Conservation (phyloP, 169 alveolate genomes). For the Plasmodium inui region DNA sequence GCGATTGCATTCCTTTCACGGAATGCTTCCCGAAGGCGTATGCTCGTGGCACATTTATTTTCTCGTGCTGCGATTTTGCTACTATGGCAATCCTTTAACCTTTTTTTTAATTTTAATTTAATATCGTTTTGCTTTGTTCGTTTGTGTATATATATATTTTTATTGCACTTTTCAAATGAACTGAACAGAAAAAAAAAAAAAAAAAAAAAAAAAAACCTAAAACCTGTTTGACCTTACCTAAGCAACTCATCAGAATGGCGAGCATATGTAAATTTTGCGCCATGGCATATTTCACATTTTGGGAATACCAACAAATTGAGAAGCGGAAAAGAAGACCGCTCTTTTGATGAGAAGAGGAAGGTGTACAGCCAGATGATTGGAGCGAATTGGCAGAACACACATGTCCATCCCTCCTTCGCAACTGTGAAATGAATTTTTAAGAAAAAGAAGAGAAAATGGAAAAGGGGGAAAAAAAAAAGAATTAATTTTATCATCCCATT, state of each 20-base stretch:
- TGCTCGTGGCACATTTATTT: neutral
- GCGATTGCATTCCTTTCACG: neutral
- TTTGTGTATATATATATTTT: neutral
- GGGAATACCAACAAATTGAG: neutral
- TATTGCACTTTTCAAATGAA: neutral
- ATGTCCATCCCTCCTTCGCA: neutral
- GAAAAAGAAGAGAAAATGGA: neutral
- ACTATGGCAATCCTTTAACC: neutral
- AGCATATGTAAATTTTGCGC: neutral
- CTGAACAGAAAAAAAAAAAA: constrained; percentile 6
- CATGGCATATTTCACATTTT: neutral
- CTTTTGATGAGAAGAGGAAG: neutral
- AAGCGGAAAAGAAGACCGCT: neutral
- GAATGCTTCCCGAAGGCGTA: neutral
- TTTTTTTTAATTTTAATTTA: neutral
- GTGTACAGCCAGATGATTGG: neutral
- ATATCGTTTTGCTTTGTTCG: neutral
- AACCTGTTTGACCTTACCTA: neutral
- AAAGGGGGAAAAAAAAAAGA: neutral
- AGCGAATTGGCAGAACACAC: neutral
- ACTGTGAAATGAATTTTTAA: neutral
- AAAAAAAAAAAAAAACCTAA: neutral
- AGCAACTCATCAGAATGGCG: neutral
- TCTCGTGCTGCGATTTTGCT: neutral
- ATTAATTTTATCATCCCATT: neutral